These are phyloP conservation scores for Pyrenochaeta sp. DNA, from an alignment of 2,329 filamentous ascomycete genomes.

Conservation along the genomic window DNA sequence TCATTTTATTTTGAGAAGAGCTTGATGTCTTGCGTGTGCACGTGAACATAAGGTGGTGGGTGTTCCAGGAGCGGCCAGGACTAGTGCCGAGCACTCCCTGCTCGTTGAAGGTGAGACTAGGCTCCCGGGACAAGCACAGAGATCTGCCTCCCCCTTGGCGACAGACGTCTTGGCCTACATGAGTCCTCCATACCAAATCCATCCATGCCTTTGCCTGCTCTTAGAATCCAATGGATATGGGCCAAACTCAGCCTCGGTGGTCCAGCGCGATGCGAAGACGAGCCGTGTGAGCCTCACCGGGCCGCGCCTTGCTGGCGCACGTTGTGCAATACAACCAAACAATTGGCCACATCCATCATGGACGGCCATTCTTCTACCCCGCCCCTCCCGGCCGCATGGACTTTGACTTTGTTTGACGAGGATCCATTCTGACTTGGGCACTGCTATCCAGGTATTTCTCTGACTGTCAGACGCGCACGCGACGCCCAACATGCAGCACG, in stretches of 20 bases:
- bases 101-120: too few species aligned
- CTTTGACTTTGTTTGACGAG: constrained; percentile 1
- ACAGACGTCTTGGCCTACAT: too few species aligned
- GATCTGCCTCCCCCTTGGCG: too few species aligned
- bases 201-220: background rate
- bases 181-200: background rate
- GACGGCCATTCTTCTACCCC: background rate
- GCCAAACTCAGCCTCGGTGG: background rate
- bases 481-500: constrained; percentile 10
- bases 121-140: too few species aligned
- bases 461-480: background rate
- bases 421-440: background rate
- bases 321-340: background rate
- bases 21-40: too few species aligned
- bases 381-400: constrained; percentile 2
- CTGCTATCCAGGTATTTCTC: background rate
- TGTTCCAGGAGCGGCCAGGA: too few species aligned
- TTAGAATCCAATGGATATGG: too few species aligned
- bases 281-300: background rate
- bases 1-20: too few species aligned
- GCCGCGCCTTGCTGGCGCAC: background rate
- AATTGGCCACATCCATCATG: background rate
- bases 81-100: too few species aligned
- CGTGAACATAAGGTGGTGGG: too few species aligned
- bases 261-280: background rate